Conservation (phyloP, 179 eudicot genomes). For the Spinacia oleracea region DNA sequence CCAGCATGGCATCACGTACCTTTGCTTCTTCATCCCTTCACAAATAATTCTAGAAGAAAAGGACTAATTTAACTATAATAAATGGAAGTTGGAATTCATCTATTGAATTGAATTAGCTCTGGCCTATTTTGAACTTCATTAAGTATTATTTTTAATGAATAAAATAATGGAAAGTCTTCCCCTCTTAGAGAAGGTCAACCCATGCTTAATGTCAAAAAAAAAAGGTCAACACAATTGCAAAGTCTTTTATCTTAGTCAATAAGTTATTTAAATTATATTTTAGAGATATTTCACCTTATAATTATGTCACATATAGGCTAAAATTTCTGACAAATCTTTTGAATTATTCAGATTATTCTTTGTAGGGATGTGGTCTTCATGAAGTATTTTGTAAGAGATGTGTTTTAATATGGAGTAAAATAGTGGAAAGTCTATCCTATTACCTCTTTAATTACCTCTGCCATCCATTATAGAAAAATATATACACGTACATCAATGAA, state of each 20-base stretch:
- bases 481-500: too few species aligned
- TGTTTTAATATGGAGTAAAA: neutral
- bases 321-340: neutral
- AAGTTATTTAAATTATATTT: neutral
- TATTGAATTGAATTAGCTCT: too few species aligned
- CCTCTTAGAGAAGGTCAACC: slow-evolving; percentile 10
- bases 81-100: too few species aligned
- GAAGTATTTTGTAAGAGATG: too few species aligned
- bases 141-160: neutral
- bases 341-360: neutral
- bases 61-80: neutral
- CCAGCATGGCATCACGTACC: slow-evolving; percentile 30
- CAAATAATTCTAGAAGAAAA: neutral
- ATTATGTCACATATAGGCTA: neutral
- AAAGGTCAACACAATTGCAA: neutral
- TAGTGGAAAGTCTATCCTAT: slow-evolving; percentile 1
- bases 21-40: neutral
- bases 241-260: neutral
- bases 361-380: neutral
- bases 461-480: too few species aligned
- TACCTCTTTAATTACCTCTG: too few species aligned
- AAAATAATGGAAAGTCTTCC: neutral
- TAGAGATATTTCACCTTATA: neutral
- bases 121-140: slow-evolving; percentile 5
- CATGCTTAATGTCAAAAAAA: too few species aligned